Base-by-base conservation (phyloP, 1,284 basidiomycete species). In the Apiotrichum mycotoxinovorans region DNA sequence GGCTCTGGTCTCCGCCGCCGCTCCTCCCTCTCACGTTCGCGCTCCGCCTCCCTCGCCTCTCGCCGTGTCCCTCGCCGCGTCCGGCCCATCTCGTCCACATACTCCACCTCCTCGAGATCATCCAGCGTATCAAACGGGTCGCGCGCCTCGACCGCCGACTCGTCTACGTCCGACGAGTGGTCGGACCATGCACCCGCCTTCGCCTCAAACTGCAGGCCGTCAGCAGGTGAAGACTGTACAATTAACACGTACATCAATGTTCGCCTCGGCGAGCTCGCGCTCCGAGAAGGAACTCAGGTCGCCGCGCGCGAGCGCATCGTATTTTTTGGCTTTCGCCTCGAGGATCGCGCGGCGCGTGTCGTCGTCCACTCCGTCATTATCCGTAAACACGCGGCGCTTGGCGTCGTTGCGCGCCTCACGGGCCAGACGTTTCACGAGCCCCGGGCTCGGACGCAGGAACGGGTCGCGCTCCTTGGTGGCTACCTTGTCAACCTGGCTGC, bases 281-380 rank as follows among this genome's bases (percentile, higher is more conserved):
- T 93, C 88, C 27, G 73, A 85, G 67, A 95, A 67, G 0, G 89
- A 90, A 0, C 85, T 90, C 10, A 83, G 85, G 74, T 90, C 88
- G 9, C 94, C 94, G 61, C 84, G 85, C 65, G 81, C 78, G 34
- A 95, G 74, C 68, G 89, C 86, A 7, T 91, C 87, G 68, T 96
- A 96, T 56, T 87, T 84, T 70, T 83, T 82, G 7, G 90, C 86
- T 73, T 96, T 96, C 46, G 85, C 81, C 72, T 89, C 85, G 50
- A 96, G 61, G 44, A 75, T 76, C 12, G 60, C 67, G 26, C 70
- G 56, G 15, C 76, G 63, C 56, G 73, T 65, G 30, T 71, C 69
- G 25, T 75, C 73, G 40, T 66, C 67, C 0, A 69, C 70, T 9
- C 70, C 72, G 18, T 59, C 66, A 45, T 72, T 64, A 17, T 66